phyloP scores from a whole-genome alignment of 371 early-diverging fungal species.

The Dichotomocladium elegans region DNA sequence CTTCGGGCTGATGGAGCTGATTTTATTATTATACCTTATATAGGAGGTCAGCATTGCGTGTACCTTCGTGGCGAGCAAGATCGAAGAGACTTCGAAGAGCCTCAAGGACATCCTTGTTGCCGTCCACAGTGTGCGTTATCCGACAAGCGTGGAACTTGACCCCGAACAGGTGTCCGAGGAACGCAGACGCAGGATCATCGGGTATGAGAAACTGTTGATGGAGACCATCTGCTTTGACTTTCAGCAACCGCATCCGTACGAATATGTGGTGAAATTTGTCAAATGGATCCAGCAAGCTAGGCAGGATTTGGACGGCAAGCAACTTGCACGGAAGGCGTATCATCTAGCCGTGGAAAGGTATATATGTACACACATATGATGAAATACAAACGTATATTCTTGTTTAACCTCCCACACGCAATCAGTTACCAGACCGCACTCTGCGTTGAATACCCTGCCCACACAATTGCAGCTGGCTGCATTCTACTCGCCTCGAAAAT shows the following conservation, averaged over 20 bases:
- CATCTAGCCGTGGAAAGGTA: conserved; percentile 49
- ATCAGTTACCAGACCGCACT: conserved; percentile 51
- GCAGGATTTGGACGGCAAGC: conserved; percentile 34
- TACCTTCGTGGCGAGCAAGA: conserved; percentile 71
- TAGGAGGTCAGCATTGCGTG: conserved; percentile 61
- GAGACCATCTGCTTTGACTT: conserved; percentile 65
- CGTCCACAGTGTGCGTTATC: conserved; percentile 52
- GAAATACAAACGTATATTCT: not conserved
- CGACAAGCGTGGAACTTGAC: conserved; percentile 50
- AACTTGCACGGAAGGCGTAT: conserved; percentile 47
- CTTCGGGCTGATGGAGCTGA: too few species aligned
- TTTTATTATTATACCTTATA: not conserved
- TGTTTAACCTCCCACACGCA: not conserved
- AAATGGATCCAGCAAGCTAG: conserved; percentile 41
- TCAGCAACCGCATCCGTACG: conserved; percentile 56
- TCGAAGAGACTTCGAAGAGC: conserved; percentile 74
- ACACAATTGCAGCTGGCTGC: conserved; percentile 60
- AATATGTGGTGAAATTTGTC: conserved; percentile 58
- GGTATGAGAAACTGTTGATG: conserved; percentile 55
- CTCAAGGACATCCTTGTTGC: conserved; percentile 68
- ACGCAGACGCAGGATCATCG: conserved; percentile 47
- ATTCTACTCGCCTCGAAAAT: conserved; percentile 53
- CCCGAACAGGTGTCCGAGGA: conserved; percentile 57
- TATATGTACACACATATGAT: not conserved
- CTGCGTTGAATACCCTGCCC: conserved; percentile 59